Evolutionary conservation across 1,284 basidiomycete species (phyloP).

Genomic region (Serendipita sp.): DNA sequence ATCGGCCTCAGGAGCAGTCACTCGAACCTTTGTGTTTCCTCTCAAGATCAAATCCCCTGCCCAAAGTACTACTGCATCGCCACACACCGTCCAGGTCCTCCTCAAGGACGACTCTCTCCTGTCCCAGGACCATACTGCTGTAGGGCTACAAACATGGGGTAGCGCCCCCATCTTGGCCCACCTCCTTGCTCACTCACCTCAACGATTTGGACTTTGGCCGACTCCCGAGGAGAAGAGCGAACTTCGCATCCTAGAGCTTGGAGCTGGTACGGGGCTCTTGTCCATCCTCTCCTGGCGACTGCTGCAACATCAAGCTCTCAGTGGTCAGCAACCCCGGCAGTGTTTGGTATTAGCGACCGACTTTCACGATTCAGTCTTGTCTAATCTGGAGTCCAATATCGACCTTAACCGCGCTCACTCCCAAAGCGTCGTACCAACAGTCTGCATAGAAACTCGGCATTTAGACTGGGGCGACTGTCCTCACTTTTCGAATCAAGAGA

Average conservation of each 20-base stretch:
- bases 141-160: constrained; percentile 89
- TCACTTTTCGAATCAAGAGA: constrained; percentile 27
- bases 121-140: constrained; percentile 57
- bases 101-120: constrained; percentile 63
- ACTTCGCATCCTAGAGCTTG: constrained; percentile 60
- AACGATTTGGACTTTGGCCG: constrained; percentile 31
- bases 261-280: constrained; percentile 80
- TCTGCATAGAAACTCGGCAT: constrained; percentile 29
- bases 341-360: constrained; percentile 58
- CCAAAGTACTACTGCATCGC: constrained; percentile 13
- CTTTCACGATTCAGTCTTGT: constrained; percentile 59
- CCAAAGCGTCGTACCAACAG: constrained; percentile 13
- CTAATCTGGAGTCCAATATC: constrained; percentile 60
- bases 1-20: constrained; percentile 31
- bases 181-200: constrained; percentile 50
- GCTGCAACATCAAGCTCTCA: constrained; percentile 20
- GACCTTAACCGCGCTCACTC: constrained; percentile 29
- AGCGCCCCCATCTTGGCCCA: constrained; percentile 71
- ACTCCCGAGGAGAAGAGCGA: background rate
- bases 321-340: constrained; percentile 14
- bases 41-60: constrained; percentile 5
- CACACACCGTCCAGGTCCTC: constrained; percentile 26
- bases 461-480: constrained; percentile 62
- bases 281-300: constrained; percentile 49
- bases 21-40: constrained; percentile 38